A percentile compares a stretch with the other conserved stretches of the same genome.
phyloP scores from a whole-genome alignment of 305 asterid genomes.

The Fraxinus xanthoxyloides region DNA sequence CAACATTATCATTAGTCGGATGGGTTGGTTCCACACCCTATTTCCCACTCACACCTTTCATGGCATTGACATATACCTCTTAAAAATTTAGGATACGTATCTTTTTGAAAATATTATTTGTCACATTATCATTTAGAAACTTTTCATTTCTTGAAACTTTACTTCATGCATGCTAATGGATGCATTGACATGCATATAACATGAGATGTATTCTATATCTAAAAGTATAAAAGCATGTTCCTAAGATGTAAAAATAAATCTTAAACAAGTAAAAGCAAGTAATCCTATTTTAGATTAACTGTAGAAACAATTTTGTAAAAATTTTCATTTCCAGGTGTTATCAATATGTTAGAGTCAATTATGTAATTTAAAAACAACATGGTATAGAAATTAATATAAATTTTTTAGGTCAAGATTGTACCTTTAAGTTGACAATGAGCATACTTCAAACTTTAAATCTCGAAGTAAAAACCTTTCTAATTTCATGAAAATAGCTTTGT shows the following conservation, averaged over 20 bases:
- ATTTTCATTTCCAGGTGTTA: neutral
- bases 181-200: neutral
- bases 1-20: neutral
- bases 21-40: neutral
- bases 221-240: neutral
- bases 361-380: neutral
- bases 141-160: neutral
- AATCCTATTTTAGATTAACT: neutral
- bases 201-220: neutral
- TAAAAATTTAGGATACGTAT: neutral
- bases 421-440: neutral
- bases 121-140: neutral
- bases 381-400: neutral
- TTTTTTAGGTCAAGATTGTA: neutral
- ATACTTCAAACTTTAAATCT: neutral
- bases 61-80: neutral
- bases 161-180: neutral
- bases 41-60: neutral
- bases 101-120: too few relatives aligned
- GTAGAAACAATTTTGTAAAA: neutral
- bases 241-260: neutral
- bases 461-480: neutral
- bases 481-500: neutral
- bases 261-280: neutral
- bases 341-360: neutral